Percentiles rank a stretch among this genome's conserved stretches.
phyloP scores from a whole-genome alignment of 1,139 yeast species.

The Arxiozyma slooffiae region DNA sequence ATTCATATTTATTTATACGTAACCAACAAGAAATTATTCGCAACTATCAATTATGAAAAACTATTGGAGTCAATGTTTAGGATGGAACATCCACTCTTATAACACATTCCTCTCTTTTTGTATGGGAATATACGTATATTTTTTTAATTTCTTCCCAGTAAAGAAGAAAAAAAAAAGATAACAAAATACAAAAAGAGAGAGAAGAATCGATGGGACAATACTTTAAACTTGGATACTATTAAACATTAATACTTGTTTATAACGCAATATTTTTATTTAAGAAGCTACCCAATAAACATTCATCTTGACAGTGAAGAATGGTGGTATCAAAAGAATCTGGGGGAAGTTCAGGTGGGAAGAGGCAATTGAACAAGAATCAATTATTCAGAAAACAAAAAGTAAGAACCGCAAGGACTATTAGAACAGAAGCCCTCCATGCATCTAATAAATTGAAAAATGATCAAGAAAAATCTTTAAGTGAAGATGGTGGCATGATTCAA shows the following conservation, averaged over 20 bases:
- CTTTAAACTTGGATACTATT: too few species aligned
- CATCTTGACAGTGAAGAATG: background rate
- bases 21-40: too few species aligned
- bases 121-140: too few species aligned
- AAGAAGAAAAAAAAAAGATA: too few species aligned
- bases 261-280: too few species aligned
- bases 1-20: too few species aligned
- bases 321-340: background rate
- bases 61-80: too few species aligned
- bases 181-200: background rate
- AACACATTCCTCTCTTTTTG: too few species aligned
- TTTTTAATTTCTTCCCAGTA: too few species aligned
- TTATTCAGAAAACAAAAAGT: conserved; percentile 23
- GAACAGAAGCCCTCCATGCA: conserved; percentile 23
- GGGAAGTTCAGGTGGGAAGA: conserved; percentile 18
- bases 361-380: conserved; percentile 24
- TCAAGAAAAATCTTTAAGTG: conserved; percentile 18
- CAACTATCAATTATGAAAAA: too few species aligned
- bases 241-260: background rate
- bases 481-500: conserved; percentile 46
- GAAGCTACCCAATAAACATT: background rate
- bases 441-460: conserved; percentile 9
- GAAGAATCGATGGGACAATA: background rate
- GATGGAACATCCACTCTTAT: too few species aligned
- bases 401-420: conserved; percentile 27